Conservation (phyloP, 768 basidiomycete species). For the Termitomyces sp. region DNA sequence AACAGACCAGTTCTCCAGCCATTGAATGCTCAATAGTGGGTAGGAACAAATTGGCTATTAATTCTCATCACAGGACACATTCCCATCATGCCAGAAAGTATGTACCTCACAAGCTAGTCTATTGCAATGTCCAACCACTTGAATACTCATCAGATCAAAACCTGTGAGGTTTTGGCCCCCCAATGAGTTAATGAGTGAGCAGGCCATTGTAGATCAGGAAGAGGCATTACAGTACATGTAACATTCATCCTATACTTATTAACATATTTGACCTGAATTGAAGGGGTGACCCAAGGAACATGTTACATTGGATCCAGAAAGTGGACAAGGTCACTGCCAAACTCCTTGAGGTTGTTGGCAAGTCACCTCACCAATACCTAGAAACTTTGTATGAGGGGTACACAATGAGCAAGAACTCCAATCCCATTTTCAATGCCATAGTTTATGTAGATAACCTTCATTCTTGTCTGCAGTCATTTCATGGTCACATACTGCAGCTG, state of each 20-base stretch:
- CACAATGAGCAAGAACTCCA: not conserved
- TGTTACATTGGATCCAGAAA: no score
- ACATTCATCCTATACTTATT: not conserved
- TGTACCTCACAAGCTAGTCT: not conserved
- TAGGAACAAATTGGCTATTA: not conserved
- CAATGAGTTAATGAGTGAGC: not conserved
- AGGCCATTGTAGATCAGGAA: not conserved
- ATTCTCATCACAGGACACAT: not conserved
- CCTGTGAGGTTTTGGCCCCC: no score
- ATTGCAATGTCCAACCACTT: no score
- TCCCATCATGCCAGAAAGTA: not conserved
- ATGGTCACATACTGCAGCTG: no score
- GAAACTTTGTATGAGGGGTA: no score
- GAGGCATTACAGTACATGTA: not conserved
- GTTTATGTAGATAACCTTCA: not conserved
- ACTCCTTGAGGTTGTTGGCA: no score
- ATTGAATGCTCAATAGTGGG: not conserved
- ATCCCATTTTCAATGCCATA: not conserved
- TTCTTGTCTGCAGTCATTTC: not conserved
- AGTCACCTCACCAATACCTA: no score
- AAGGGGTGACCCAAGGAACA: no score
- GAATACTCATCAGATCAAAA: no score
- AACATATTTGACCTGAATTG: no score
- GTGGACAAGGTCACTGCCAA: no score
- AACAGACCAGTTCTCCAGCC: not conserved